Percentiles rank a stretch among this genome's conserved stretches.
Evolutionary conservation across 1,284 basidiomycete species (phyloP).

Genomic region (Ceratobasidium sp.): DNA sequence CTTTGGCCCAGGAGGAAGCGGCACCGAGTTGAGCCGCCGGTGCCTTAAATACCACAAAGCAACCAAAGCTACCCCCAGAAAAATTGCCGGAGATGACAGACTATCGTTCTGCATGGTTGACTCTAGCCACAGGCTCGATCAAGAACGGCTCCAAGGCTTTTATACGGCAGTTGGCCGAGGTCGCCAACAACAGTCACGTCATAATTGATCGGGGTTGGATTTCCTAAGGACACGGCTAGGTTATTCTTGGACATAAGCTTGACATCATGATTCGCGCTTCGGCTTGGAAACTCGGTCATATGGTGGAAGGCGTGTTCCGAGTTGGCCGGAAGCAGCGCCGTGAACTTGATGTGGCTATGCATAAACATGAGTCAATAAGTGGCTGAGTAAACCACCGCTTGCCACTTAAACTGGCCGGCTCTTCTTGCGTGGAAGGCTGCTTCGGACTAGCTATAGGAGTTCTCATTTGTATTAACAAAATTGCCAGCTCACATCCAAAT

Average conservation of each 20-base stretch:
- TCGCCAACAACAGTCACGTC: background rate
- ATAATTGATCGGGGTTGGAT: background rate
- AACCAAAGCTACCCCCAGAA: too few relatives aligned
- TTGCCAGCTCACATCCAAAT: background rate
- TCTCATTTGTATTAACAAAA: too few relatives aligned
- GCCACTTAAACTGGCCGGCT: background rate
- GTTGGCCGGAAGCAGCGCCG: background rate
- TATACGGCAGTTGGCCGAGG: background rate
- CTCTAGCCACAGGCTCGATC: background rate
- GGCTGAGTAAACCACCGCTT: too few relatives aligned
- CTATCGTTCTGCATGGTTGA: background rate
- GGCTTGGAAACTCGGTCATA: background rate
- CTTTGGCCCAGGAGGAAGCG: too few relatives aligned
- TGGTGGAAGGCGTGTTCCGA: background rate
- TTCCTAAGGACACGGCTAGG: background rate
- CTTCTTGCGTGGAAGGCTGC: background rate
- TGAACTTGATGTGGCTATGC: too few relatives aligned
- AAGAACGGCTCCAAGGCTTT: background rate
- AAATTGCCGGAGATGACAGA: too few relatives aligned
- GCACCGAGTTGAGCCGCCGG: too few relatives aligned
- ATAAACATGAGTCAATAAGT: too few relatives aligned
- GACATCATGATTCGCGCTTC: background rate
- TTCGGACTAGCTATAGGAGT: background rate
- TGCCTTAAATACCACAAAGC: too few relatives aligned
- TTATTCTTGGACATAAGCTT: background rate